phyloP scores from a whole-genome alignment of 108 stramenopile genomes.

The Conticribra weissflogii region DNA sequence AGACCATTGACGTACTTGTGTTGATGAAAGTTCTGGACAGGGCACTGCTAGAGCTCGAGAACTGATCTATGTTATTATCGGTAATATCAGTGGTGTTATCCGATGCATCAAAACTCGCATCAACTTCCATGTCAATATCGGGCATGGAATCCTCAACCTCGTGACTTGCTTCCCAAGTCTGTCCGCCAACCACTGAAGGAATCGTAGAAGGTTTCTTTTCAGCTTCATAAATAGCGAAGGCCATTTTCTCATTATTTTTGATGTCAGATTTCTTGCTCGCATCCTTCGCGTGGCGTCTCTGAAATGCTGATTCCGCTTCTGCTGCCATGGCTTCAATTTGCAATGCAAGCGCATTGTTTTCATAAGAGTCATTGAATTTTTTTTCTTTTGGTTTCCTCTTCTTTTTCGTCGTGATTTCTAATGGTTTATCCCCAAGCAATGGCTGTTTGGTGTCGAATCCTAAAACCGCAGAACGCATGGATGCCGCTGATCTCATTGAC shows the following conservation, averaged over 20 bases:
- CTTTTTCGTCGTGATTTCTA: conserved; percentile 1
- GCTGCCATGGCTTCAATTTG: conserved; percentile 54
- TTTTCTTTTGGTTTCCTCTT: conserved; percentile 16
- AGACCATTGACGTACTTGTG: conserved; percentile 45
- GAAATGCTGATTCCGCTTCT: conserved; percentile 46
- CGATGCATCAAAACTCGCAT: neutral
- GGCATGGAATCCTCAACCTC: neutral
- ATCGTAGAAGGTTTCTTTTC: no score
- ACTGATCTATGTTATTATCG: conserved; percentile 1
- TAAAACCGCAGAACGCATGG: conserved; percentile 9
- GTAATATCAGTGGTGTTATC: conserved; percentile 5
- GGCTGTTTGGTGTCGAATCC: neutral
- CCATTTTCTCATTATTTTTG: no score
- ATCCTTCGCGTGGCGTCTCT: conserved; percentile 27
- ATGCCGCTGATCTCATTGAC: conserved; percentile 15
- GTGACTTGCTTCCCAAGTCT: neutral
- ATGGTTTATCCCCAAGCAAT: neutral
- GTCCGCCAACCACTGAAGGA: no score
- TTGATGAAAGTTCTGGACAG: conserved; percentile 41
- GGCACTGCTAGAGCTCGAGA: no score
- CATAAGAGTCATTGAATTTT: conserved; percentile 19
- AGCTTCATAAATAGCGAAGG: no score
- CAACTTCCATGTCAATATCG: neutral
- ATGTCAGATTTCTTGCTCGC: neutral
- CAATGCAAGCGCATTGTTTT: conserved; percentile 38